These are phyloP conservation scores for Medicago ruthenica DNA, from an alignment of 306 rosid genomes.

Conservation along the genomic window DNA sequence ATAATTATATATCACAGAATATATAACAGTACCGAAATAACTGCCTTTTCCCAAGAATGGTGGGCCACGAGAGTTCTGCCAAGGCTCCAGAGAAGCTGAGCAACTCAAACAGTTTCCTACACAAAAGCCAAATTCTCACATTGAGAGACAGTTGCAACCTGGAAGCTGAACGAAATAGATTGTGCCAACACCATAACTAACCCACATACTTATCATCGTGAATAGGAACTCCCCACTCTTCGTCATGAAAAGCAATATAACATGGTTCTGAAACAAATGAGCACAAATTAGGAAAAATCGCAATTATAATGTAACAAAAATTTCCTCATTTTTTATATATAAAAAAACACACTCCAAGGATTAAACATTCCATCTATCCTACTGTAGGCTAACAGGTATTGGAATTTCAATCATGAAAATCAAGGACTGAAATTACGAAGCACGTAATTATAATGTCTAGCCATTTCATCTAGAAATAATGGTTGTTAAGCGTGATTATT, in stretches of 20 bases:
- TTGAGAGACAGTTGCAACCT: constrained; percentile 36
- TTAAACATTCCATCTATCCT: constrained; percentile 24
- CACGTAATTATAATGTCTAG: constrained; percentile 20
- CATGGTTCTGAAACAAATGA: constrained; percentile 57
- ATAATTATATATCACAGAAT: background rate
- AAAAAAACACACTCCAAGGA: background rate
- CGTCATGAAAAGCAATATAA: constrained; percentile 71
- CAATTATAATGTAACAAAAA: background rate
- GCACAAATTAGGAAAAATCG: constrained; percentile 41
- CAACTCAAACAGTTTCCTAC: constrained; percentile 75
- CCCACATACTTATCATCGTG: constrained; percentile 73
- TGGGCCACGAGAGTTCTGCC: constrained; percentile 80
- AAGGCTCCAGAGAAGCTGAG: constrained; percentile 83
- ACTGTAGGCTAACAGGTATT: constrained; percentile 30
- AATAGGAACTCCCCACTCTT: constrained; percentile 79
- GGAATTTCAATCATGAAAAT: constrained; percentile 28
- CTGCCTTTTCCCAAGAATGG: constrained; percentile 65
- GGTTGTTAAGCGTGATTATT: background rate
- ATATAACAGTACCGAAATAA: constrained; percentile 64
- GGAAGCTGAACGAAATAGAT: constrained; percentile 40
- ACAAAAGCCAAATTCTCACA: constrained; percentile 27
- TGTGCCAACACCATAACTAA: constrained; percentile 33
- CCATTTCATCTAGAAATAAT: constrained; percentile 18
- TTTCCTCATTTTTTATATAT: background rate
- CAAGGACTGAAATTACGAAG: constrained; percentile 29